These are phyloP conservation scores for Kodamaea laetipori DNA, from an alignment of 805 yeast species.

Conservation along the genomic window DNA sequence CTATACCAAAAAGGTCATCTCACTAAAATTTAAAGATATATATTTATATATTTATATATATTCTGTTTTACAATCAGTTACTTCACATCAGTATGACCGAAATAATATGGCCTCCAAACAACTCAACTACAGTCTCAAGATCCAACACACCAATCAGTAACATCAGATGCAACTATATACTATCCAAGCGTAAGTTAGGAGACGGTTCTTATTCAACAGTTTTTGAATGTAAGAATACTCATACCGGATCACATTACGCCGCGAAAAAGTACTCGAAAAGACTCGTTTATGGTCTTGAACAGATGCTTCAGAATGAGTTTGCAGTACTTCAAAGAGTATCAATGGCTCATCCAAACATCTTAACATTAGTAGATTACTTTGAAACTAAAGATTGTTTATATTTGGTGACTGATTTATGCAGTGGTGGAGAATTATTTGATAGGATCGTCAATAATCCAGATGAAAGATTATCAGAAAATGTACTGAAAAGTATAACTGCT, in stretches of 20 bases:
- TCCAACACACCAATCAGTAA: constrained; percentile 10
- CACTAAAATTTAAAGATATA: too few species aligned
- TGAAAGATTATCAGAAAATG: constrained; percentile 47
- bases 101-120: constrained; percentile 10
- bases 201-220: constrained; percentile 54
- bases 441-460: constrained; percentile 44
- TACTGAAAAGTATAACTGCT: constrained; percentile 51
- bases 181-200: constrained; percentile 29
- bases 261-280: constrained; percentile 52
- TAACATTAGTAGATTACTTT: constrained; percentile 67
- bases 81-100: neutral
- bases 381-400: constrained; percentile 61
- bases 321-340: constrained; percentile 54
- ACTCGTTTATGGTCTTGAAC: constrained; percentile 54
- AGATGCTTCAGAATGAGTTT: constrained; percentile 60
- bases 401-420: constrained; percentile 66
- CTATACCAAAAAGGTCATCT: too few species aligned
- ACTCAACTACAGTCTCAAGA: constrained; percentile 1
- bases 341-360: constrained; percentile 52
- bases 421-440: constrained; percentile 70
- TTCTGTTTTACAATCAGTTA: neutral
- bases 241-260: constrained; percentile 50
- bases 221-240: constrained; percentile 47
- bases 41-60: too few species aligned
- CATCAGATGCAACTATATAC: constrained; percentile 35